Conservation (phyloP, 2,329 filamentous ascomycete genomes). For the Hymenoscyphus fraxineus region DNA sequence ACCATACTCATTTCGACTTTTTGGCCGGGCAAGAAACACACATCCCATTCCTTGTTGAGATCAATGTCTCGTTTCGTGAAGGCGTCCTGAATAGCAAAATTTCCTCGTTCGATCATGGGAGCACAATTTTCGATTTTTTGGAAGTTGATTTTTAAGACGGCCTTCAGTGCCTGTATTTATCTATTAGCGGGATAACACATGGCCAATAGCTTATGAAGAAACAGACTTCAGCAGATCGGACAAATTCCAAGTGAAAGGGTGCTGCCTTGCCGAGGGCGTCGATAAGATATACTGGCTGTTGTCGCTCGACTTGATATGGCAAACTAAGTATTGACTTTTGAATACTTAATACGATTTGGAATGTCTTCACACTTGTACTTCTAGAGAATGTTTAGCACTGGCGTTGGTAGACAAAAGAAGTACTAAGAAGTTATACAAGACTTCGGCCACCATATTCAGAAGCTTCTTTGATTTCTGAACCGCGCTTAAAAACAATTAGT, state of each 20-base stretch:
- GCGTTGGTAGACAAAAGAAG: not conserved
- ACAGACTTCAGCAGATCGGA: slow-evolving; percentile 27
- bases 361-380: slow-evolving; percentile 27
- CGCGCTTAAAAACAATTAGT: not conserved
- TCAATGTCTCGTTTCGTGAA: slow-evolving; percentile 23
- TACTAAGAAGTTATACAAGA: slow-evolving; percentile 13
- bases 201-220: not conserved
- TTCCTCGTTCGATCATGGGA: slow-evolving; percentile 27
- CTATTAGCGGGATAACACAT: not conserved
- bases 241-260: slow-evolving; percentile 35
- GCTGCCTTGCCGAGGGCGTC: slow-evolving; percentile 30
- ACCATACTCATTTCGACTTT: slow-evolving; percentile 34
- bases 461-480: slow-evolving; percentile 13
- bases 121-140: slow-evolving; percentile 17
- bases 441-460: slow-evolving; percentile 12
- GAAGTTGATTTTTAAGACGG: slow-evolving; percentile 31
- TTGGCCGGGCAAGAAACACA: slow-evolving; percentile 33
- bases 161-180: slow-evolving; percentile 21
- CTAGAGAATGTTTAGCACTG: not conserved
- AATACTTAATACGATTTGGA: slow-evolving; percentile 25
- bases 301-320: slow-evolving; percentile 31
- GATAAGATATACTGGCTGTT: slow-evolving; percentile 34
- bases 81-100: slow-evolving; percentile 32
- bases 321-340: slow-evolving; percentile 24
- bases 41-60: slow-evolving; percentile 24